Conservation (phyloP, 1,284 basidiomycete genomes). For the Pisolithus thermaeus region DNA sequence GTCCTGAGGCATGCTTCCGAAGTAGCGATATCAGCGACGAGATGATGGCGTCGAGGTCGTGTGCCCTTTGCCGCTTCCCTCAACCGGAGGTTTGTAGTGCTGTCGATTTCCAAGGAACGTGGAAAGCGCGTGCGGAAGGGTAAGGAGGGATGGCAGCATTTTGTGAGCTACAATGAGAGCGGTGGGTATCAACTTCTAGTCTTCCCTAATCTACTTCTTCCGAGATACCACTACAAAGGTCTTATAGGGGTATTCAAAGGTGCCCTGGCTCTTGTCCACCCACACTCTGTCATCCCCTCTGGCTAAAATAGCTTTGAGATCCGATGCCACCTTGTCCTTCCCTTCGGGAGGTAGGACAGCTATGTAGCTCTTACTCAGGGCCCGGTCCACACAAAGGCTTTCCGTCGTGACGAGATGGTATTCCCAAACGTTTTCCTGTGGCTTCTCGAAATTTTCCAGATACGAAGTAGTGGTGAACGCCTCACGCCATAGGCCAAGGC, state of each 20-base stretch:
- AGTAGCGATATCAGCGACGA: too few species aligned
- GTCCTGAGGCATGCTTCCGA: too few species aligned
- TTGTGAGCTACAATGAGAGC: background rate
- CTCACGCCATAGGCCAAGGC: slow-evolving; percentile 62
- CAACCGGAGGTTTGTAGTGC: too few species aligned
- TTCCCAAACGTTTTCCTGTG: slow-evolving; percentile 47
- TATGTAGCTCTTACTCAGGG: slow-evolving; percentile 71
- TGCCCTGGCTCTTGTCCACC: slow-evolving; percentile 42
- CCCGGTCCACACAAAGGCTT: slow-evolving; percentile 54
- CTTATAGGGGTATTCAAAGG: slow-evolving; percentile 53
- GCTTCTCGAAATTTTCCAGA: slow-evolving; percentile 44
- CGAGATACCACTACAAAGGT: slow-evolving; percentile 38
- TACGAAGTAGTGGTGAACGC: slow-evolving; percentile 56
- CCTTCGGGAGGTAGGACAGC: slow-evolving; percentile 49
- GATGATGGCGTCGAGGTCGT: too few species aligned
- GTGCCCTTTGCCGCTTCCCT: too few species aligned
- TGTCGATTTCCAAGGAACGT: too few species aligned
- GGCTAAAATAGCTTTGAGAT: slow-evolving; percentile 45
- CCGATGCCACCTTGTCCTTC: slow-evolving; percentile 42
- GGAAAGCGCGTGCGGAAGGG: too few species aligned
- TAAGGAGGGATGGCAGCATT: too few species aligned
- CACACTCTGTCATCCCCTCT: slow-evolving; percentile 39
- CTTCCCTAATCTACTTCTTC: slow-evolving; percentile 28
- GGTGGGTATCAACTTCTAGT: background rate
- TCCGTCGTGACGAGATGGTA: slow-evolving; percentile 44